Evolutionary conservation across 2,329 filamentous ascomycete genomes (phyloP).

Genomic region (Uncinocarpus reesii): DNA sequence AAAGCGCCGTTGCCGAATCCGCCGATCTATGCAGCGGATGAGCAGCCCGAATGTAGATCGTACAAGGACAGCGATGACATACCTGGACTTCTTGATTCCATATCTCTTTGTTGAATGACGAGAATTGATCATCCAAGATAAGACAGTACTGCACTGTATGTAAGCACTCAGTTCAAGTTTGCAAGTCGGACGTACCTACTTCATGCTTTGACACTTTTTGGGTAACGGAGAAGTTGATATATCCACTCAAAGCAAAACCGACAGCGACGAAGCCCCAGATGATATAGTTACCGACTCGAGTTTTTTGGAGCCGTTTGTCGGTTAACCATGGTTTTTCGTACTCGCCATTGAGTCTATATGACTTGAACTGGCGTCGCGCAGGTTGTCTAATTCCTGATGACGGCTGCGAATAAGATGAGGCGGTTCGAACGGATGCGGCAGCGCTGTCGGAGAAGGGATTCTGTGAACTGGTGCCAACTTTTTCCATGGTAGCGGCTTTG

Average conservation of each 20-base stretch:
- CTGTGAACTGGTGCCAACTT: conserved; percentile 8
- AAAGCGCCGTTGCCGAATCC: conserved; percentile 43
- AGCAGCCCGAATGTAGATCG: neutral
- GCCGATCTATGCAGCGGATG: conserved; percentile 23
- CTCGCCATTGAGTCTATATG: conserved; percentile 14
- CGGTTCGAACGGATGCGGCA: conserved; percentile 30
- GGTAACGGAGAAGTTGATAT: conserved; percentile 27
- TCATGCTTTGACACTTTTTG: conserved; percentile 17
- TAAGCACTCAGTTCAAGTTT: neutral
- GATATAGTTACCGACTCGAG: conserved; percentile 16
- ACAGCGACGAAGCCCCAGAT: conserved; percentile 15
- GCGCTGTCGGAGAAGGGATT: conserved; percentile 20
- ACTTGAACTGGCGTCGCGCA: conserved; percentile 14
- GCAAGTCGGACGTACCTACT: conserved; percentile 14
- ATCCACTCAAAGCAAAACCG: conserved; percentile 28
- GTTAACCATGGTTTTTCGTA: conserved; percentile 15
- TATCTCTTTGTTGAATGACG: conserved; percentile 34
- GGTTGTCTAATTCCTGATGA: conserved; percentile 11
- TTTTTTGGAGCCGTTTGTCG: conserved; percentile 12
- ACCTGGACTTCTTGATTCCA: conserved; percentile 44
- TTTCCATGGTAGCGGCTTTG: conserved; percentile 15
- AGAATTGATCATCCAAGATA: conserved; percentile 44
- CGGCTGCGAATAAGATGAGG: conserved; percentile 22
- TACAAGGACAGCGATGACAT: conserved; percentile 27
- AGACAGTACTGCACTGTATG: conserved; percentile 39